Conservation (phyloP, 73 alveolate species). For the Stentor roeselii region DNA sequence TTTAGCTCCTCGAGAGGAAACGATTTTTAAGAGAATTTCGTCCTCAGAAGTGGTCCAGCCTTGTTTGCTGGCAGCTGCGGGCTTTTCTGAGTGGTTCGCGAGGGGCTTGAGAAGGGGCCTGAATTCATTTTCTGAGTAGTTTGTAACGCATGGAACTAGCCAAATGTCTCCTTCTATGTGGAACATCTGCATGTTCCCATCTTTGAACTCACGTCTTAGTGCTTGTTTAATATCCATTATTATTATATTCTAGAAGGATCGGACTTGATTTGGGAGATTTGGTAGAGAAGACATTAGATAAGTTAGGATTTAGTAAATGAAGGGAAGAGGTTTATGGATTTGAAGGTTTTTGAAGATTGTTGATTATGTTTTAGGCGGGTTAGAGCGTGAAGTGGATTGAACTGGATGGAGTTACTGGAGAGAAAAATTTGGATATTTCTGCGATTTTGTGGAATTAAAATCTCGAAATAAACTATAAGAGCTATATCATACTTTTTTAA, state of each 20-base stretch:
- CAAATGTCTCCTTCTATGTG: slow-evolving; percentile 24
- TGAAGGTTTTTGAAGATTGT: background rate
- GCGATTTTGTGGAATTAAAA: no score
- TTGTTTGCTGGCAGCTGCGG: background rate
- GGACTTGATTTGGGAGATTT: background rate
- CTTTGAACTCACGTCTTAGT: background rate
- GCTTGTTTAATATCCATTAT: background rate
- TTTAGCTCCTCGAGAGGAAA: slow-evolving; percentile 33
- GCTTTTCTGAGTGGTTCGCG: background rate
- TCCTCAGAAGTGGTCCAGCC: slow-evolving; percentile 40
- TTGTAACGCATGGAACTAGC: slow-evolving; percentile 24
- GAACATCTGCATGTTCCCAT: background rate
- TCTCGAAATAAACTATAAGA: no score
- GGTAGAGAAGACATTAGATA: background rate
- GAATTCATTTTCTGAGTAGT: slow-evolving; percentile 18
- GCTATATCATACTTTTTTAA: no score
- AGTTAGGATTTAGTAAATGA: background rate
- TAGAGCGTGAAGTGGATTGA: background rate
- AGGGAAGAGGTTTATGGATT: background rate
- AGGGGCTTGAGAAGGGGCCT: slow-evolving; percentile 9
- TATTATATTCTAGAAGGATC: background rate
- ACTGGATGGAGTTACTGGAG: background rate
- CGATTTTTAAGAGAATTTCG: slow-evolving; percentile 29
- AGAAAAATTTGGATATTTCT: no score
- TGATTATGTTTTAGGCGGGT: background rate